Evolutionary conservation across 192 early-diverging fungal species (phyloP).

Genomic region (Coemansia sp.): DNA sequence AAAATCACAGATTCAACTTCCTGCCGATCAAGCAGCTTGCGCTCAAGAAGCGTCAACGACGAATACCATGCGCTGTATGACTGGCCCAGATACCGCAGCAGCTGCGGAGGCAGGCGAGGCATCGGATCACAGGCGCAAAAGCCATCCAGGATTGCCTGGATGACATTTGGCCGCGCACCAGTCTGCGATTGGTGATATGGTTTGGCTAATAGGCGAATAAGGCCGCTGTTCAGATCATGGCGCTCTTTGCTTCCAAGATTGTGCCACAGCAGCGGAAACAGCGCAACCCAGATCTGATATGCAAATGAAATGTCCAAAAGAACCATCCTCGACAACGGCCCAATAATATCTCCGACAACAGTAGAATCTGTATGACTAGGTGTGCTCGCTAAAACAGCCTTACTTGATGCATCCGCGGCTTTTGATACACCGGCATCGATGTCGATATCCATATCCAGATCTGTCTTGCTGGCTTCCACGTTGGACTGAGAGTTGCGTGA

Average conservation of each 20-base stretch:
- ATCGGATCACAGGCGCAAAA: conserved; percentile 70
- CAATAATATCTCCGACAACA: conserved; percentile 44
- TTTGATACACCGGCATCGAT: not conserved
- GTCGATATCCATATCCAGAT: conserved; percentile 28
- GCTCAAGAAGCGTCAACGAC: conserved; percentile 80
- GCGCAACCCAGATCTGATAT: conserved; percentile 73
- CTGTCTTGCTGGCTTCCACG: not conserved
- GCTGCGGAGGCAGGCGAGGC: conserved; percentile 86
- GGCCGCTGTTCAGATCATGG: conserved; percentile 78
- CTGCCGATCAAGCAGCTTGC: conserved; percentile 49
- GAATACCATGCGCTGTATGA: conserved; percentile 91
- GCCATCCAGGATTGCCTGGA: conserved; percentile 88
- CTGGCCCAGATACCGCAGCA: conserved; percentile 91
- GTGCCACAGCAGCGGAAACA: conserved; percentile 87
- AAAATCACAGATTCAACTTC: conserved; percentile 45
- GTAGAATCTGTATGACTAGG: too few relatives aligned
- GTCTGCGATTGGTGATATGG: conserved; percentile 87
- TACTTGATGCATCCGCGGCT: not conserved
- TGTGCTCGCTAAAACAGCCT: too few relatives aligned
- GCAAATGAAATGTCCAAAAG: conserved; percentile 67
- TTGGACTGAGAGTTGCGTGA: not conserved
- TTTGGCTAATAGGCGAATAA: conserved; percentile 84
- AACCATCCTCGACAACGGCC: conserved; percentile 64
- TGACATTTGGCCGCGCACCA: conserved; percentile 85
- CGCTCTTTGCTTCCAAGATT: conserved; percentile 69